These are phyloP conservation scores for Citrus sp. DNA, from an alignment of 345 rosid genomes.

Conservation along the genomic window DNA sequence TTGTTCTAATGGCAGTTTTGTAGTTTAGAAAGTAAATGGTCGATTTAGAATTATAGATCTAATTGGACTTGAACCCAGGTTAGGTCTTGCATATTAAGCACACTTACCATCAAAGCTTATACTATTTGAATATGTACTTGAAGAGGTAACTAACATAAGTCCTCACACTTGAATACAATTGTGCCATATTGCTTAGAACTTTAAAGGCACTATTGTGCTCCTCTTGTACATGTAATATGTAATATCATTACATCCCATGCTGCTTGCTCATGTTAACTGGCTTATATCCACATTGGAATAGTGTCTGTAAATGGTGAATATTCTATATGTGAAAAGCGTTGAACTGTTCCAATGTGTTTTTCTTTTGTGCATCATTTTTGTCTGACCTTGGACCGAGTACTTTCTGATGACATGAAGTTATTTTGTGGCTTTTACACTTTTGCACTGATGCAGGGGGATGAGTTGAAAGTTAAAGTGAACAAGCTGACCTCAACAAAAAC, in stretches of 20 bases:
- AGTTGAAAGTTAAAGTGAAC: conserved; percentile 85
- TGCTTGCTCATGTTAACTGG: not conserved
- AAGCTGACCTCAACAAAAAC: conserved; percentile 87
- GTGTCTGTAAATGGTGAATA: not conserved
- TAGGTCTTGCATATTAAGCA: not conserved
- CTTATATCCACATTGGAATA: not conserved
- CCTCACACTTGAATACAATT: not conserved
- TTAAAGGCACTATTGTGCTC: not conserved
- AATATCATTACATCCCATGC: not conserved
- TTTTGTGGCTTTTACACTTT: not conserved
- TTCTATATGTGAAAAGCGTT: not conserved
- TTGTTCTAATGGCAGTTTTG: not conserved
- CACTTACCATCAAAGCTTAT: not conserved
- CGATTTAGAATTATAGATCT: not conserved
- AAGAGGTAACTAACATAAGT: not conserved
- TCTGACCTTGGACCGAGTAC: not conserved
- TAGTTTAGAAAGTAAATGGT: not conserved
- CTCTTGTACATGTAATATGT: not conserved
- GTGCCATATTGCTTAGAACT: not conserved
- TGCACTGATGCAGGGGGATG: conserved; percentile 54
- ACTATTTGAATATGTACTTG: not conserved
- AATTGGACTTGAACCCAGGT: not conserved
- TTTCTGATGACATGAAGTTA: not conserved
- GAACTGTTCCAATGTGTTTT: not conserved
- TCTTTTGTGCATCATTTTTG: not conserved